Base-by-base conservation (phyloP, 2,329 filamentous ascomycete genomes). In the Aspergillus sp. region DNA sequence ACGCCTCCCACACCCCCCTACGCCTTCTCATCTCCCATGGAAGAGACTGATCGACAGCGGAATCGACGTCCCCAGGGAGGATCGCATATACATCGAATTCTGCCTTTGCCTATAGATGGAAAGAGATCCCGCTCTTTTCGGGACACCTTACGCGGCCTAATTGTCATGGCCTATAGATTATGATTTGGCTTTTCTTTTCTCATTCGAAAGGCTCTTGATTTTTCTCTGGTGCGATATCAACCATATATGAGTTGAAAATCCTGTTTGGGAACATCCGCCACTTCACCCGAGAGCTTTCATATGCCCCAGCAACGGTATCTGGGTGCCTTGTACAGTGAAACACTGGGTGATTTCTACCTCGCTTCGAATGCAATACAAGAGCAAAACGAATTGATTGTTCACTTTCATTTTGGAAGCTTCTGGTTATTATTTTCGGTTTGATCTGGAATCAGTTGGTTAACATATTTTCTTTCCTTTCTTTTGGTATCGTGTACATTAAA, bases 131-230 rank as follows among this genome's bases (percentile, higher is more conserved):
- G 26, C 18, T 53, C 29, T 32, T 54, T 45, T 26, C 54, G 36
- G 16, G n/a, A 53, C n/a, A 53, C 26, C 10, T 53, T 49, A 24
- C 36, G 26, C 49, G 54, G 46, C 58, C 56, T 62, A 54, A 61
- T 60, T 47, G 12, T 59, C 42, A 62, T 52, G 56, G 57, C 58
- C 56, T 55, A 58, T 67, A 65, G 59, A 67, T 63, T 57, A 65
- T 63, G 63, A 63, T 52, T 53, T 54, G 63, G 57, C 36, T 54
- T 55, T 56, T 49, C 36, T n/a, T 42, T n/a, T 7, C 16, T 14
- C 26, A 29, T 36, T 16, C 2, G 31, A 51, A 57, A 55, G 55
- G 49, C 50, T 60, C 50, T 53, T 59, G 58, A 61, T 60, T 22
- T 50, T 42, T 7, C 56, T 49, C 49, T 58, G 52, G 56, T 59